A percentile compares a stretch with the other conserved stretches of the same genome.
Conservation (phyloP, 2,329 filamentous ascomycete genomes). For the Exophiala mesophila region DNA sequence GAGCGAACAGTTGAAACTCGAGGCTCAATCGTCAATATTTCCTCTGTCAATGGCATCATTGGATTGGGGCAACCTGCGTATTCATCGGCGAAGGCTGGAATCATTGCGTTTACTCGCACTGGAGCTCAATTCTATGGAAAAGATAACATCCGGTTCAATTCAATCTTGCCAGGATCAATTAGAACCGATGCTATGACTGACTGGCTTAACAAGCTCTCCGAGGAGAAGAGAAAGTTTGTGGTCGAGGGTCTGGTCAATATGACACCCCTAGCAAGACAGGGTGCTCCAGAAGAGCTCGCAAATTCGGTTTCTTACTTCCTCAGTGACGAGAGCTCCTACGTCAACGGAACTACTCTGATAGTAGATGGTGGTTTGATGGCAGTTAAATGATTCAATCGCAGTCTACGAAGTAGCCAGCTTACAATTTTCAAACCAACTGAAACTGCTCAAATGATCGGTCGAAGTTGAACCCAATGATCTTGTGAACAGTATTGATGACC, state of each 20-base stretch:
- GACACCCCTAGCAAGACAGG: constrained; percentile 20
- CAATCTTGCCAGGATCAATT: background rate
- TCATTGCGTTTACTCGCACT: background rate
- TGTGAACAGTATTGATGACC: too few species aligned
- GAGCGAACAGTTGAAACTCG: too few species aligned
- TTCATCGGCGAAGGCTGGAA: background rate
- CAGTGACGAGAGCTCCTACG: constrained; percentile 41
- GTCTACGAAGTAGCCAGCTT: too few species aligned
- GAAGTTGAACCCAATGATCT: too few species aligned
- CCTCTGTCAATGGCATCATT: background rate
- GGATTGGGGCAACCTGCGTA: background rate
- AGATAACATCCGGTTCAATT: background rate
- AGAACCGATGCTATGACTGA: background rate
- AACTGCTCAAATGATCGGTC: too few species aligned
- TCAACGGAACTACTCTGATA: constrained; percentile 41
- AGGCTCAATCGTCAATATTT: too few species aligned
- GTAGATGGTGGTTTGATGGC: constrained; percentile 41
- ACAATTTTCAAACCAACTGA: too few species aligned
- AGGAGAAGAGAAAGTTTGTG: background rate
- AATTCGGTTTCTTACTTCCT: constrained; percentile 43
- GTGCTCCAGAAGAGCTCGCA: constrained; percentile 35
- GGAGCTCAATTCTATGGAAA: background rate
- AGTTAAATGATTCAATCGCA: background rate
- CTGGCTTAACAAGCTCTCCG: background rate
- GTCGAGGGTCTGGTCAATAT: background rate